Evolutionary conservation across 2,329 filamentous ascomycete genomes (phyloP), one percentile per base, ranked within the genome.

Genomic region (Rutstroemia sp.): DNA sequence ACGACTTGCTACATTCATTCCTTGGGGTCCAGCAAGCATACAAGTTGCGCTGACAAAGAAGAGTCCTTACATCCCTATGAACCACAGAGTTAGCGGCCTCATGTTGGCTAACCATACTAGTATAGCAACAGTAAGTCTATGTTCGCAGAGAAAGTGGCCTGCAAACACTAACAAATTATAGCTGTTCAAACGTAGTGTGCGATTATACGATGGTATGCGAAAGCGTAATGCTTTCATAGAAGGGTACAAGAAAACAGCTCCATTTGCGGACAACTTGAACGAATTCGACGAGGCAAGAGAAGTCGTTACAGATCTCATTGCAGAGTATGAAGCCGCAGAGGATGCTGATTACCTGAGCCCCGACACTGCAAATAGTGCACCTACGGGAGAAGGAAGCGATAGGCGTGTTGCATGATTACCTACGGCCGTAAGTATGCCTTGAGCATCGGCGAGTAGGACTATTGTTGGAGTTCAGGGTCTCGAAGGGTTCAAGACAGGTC

Each of bases 21-120:
- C 95, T 9, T 99, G 94, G 94, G 94, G 94, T 0, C 94, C 94
- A 1, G 94, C 94, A 27, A 95, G 90, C 69, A 99, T 99, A 62
- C 94, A 99, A 73, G 94, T 99, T 12, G 95, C 94, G 3, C 75
- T 99, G 60, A 96, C 94, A 2, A 96, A 96, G 76, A 90, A 95
- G 69, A 96, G 92, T 44, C 95, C 95, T 1, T 97, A 99, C 69
- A 87, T 96, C 44, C 88, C 90, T 55, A 95, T 95, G 76, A 90
- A 89, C 63, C 91, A 96, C 70, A 87, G 94, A 49, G 94, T 99
- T 54, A 96, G 90, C 62, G 94, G 94, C 2, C 80, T 99, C 58
- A 99, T 99, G 94, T 77, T 99, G 58, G 94, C 94, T 12, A 99
- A 99, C 70, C 94, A 99, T 71, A 99, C 94, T 0, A 95, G 92